Percentiles rank a stretch among this genome's conserved stretches.
phyloP scores from a whole-genome alignment of 2,329 filamentous ascomycete species.

The Sodiomyces alkalinus region DNA sequence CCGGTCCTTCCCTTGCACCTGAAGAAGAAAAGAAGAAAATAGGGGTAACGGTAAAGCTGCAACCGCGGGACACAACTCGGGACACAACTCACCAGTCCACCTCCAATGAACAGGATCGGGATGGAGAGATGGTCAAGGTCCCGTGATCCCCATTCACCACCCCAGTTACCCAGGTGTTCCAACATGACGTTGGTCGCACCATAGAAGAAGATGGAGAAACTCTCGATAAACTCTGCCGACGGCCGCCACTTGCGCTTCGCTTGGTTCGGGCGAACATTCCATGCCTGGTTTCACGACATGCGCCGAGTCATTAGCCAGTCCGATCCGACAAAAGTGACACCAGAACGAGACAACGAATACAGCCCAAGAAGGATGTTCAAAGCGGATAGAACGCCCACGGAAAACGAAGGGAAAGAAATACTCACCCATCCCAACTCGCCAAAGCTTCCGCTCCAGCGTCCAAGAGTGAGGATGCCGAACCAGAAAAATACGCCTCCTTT shows the following conservation, averaged over 20 bases:
- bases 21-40: too few relatives aligned
- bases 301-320: slow-evolving; percentile 4
- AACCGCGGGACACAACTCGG: too few relatives aligned
- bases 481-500: slow-evolving; percentile 94
- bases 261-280: slow-evolving; percentile 63
- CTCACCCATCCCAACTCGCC: slow-evolving; percentile 72
- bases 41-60: too few relatives aligned
- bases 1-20: too few relatives aligned
- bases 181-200: slow-evolving; percentile 83
- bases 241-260: slow-evolving; percentile 50
- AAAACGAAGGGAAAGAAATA: too few relatives aligned
- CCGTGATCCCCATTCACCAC: slow-evolving; percentile 54
- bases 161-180: slow-evolving; percentile 68
- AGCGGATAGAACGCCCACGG: too few relatives aligned
- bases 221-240: slow-evolving; percentile 80
- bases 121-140: slow-evolving; percentile 91
- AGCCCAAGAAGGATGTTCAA: too few relatives aligned
- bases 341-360: not conserved
- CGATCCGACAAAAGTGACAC: not conserved
- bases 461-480: slow-evolving; percentile 75
- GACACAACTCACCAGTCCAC: slow-evolving; percentile 56
- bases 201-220: slow-evolving; percentile 78
- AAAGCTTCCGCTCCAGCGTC: slow-evolving; percentile 82
- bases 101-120: slow-evolving; percentile 84
- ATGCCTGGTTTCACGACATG: slow-evolving; percentile 47